Conservation (phyloP, 306 rosid genomes). For the Bauhinia variegata region DNA sequence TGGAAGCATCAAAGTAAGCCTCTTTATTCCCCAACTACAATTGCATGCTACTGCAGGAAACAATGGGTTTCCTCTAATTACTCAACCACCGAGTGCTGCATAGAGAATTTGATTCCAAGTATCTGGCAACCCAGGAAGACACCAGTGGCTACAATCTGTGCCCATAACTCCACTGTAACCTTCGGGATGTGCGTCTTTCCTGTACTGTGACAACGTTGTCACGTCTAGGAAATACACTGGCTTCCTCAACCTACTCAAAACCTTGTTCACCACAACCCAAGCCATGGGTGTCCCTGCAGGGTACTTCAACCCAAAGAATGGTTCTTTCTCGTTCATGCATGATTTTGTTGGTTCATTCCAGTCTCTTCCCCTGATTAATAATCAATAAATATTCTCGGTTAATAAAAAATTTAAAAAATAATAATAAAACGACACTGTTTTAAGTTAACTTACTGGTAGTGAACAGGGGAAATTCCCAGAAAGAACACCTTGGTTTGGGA, state of each 20-base stretch:
- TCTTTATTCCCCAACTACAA: slow-evolving; percentile 50
- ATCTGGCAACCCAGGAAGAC: slow-evolving; percentile 94
- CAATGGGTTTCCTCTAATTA: slow-evolving; percentile 45
- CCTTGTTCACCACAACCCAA: slow-evolving; percentile 82
- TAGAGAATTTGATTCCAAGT: slow-evolving; percentile 85
- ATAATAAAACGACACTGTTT: no score
- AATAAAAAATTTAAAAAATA: no score
- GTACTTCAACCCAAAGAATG: slow-evolving; percentile 71
- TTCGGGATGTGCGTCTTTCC: slow-evolving; percentile 91
- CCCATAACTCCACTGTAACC: slow-evolving; percentile 59
- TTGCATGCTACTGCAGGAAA: slow-evolving; percentile 45
- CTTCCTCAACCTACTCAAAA: slow-evolving; percentile 60
- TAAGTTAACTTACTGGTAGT: slow-evolving; percentile 65
- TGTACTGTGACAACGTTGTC: slow-evolving; percentile 69
- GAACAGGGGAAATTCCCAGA: slow-evolving; percentile 90
- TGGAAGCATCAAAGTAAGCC: slow-evolving; percentile 37
- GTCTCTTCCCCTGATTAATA: slow-evolving; percentile 79
- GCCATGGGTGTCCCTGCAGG: slow-evolving; percentile 87
- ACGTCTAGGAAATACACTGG: slow-evolving; percentile 81
- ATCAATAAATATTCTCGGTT: not conserved
- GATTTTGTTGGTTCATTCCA: slow-evolving; percentile 82
- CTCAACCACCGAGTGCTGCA: slow-evolving; percentile 63
- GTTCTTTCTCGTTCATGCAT: slow-evolving; percentile 65
- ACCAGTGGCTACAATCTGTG: slow-evolving; percentile 94
- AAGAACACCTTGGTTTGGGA: slow-evolving; percentile 83